Conservation (phyloP, 2,329 filamentous ascomycete genomes). For the Sphaerulina musiva region DNA sequence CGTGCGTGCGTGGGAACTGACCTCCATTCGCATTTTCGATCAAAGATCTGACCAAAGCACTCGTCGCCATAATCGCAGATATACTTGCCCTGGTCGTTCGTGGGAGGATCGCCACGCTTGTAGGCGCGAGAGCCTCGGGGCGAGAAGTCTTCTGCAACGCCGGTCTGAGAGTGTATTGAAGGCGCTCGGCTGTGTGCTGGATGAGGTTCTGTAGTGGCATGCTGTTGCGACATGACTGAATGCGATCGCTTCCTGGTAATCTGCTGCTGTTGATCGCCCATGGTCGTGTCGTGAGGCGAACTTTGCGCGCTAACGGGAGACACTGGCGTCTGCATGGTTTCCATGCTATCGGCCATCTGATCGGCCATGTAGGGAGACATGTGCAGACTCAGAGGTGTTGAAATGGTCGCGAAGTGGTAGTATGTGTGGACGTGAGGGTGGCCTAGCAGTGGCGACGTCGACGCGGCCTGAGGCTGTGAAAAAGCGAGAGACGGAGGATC, state of each 20-base stretch:
- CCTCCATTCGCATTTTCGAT: constrained; percentile 90
- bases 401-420: constrained; percentile 10
- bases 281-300: constrained; percentile 20
- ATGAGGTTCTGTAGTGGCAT: constrained; percentile 2
- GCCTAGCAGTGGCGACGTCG: constrained; percentile 18
- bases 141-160: constrained; percentile 16
- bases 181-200: constrained; percentile 9
- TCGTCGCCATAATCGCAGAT: constrained; percentile 61
- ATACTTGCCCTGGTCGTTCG: constrained; percentile 67
- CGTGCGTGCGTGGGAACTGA: constrained; percentile 46
- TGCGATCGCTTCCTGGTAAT: constrained; percentile 29
- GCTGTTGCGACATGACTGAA: constrained; percentile 26
- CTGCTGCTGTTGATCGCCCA: constrained; percentile 21
- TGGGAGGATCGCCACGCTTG: constrained; percentile 46
- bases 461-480: constrained; percentile 25
- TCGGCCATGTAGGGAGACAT: constrained; percentile 16
- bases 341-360: constrained; percentile 1
- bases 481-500: constrained; percentile 19
- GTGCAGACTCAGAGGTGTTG: constrained; percentile 6
- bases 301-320: constrained; percentile 25
- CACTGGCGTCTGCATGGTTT: constrained; percentile 24
- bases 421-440: background rate
- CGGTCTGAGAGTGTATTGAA: constrained; percentile 13
- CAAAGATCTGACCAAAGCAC: constrained; percentile 66
- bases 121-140: constrained; percentile 25